phyloP scores from a whole-genome alignment of 371 early-diverging fungal genomes.

The Mucor irregularis region DNA sequence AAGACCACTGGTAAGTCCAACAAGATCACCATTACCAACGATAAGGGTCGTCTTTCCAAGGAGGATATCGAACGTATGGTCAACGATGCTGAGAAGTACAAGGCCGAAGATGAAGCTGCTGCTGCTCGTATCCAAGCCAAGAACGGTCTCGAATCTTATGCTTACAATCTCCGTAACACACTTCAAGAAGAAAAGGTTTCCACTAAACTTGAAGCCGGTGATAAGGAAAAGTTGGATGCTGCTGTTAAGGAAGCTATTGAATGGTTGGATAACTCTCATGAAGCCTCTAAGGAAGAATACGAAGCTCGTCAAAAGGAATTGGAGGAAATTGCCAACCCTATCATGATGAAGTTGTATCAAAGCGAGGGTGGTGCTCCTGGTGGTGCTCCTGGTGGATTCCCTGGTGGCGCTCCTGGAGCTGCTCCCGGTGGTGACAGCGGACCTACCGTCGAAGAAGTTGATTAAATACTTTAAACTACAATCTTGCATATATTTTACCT shows the following conservation, averaged over 20 bases:
- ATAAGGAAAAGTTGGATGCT: constrained; percentile 79
- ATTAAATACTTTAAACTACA: constrained; percentile 24
- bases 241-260: constrained; percentile 82
- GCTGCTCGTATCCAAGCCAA: constrained; percentile 80
- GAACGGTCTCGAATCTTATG: constrained; percentile 85
- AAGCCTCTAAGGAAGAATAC: constrained; percentile 90
- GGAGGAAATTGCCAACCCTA: constrained; percentile 86
- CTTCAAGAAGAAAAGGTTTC: constrained; percentile 80
- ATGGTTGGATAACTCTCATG: constrained; percentile 82
- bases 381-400: constrained; percentile 61
- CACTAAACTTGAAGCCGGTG: constrained; percentile 62
- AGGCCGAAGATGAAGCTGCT: constrained; percentile 84
- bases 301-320: constrained; percentile 86
- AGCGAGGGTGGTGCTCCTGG: constrained; percentile 55
- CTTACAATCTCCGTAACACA: constrained; percentile 84
- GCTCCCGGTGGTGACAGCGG: constrained; percentile 64
- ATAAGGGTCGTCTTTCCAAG: constrained; percentile 83
- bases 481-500: neutral
- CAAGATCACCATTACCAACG: constrained; percentile 91
- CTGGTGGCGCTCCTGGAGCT: constrained; percentile 64
- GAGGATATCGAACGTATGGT: constrained; percentile 92
- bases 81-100: constrained; percentile 84
- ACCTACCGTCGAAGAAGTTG: constrained; percentile 52
- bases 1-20: constrained; percentile 79
- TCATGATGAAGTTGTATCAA: constrained; percentile 78